Conservation (phyloP, 495 filamentous ascomycete genomes). For the Neurospora sp. region DNA sequence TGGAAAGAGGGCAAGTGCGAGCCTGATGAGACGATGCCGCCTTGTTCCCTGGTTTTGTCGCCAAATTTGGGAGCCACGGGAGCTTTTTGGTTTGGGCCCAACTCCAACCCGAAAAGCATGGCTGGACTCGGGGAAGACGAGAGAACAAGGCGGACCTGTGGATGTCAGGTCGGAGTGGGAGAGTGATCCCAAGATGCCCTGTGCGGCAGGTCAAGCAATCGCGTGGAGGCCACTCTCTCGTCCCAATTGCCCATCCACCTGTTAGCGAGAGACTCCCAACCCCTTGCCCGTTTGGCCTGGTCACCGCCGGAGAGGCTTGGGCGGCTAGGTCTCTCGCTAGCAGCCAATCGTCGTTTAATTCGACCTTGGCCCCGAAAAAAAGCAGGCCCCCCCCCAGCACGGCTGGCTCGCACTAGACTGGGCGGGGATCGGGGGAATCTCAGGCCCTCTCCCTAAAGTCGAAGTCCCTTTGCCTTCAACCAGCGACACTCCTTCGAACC, state of each 20-base stretch:
- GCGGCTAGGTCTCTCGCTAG: slow-evolving; percentile 12
- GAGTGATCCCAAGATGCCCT: neutral
- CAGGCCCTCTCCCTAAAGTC: slow-evolving; percentile 8
- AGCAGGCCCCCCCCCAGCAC: slow-evolving; percentile 15
- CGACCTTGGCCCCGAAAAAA: slow-evolving; percentile 10
- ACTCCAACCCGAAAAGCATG: neutral
- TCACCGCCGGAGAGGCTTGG: slow-evolving; percentile 6
- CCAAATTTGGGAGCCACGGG: neutral
- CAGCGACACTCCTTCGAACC: slow-evolving; percentile 12
- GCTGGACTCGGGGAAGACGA: neutral
- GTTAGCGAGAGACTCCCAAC: slow-evolving; percentile 15
- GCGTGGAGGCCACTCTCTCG: neutral
- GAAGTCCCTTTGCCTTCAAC: slow-evolving; percentile 20
- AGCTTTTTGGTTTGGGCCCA: neutral
- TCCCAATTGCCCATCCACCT: slow-evolving; percentile 2
- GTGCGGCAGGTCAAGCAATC: neutral
- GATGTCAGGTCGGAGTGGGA: neutral
- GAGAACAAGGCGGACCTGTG: neutral
- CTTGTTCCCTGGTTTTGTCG: neutral
- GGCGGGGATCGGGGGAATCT: slow-evolving; percentile 16
- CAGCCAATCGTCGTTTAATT: slow-evolving; percentile 9
- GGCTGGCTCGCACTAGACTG: slow-evolving; percentile 11
- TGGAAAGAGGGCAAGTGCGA: neutral
- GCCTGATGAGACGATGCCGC: neutral
- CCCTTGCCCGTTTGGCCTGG: neutral